These are phyloP conservation scores for Trichophyton mentagrophytes DNA, from an alignment of 2,329 filamentous ascomycete genomes.

Conservation along the genomic window DNA sequence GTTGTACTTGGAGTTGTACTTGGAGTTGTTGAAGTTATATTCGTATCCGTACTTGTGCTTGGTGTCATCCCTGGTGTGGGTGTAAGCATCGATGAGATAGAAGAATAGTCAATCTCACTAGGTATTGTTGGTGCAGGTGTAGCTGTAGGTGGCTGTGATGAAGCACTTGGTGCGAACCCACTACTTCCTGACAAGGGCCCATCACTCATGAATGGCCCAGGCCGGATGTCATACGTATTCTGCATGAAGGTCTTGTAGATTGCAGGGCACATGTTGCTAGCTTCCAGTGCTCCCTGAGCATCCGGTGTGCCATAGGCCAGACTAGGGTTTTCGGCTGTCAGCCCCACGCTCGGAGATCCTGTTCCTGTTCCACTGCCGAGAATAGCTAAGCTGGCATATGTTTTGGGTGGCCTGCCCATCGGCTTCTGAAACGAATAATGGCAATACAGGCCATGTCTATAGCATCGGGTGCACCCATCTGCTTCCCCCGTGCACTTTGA, in stretches of 20 bases:
- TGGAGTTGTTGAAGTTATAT: neutral
- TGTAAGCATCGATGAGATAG: constrained; percentile 8
- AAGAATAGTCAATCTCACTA: constrained; percentile 9
- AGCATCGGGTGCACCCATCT: constrained; percentile 32
- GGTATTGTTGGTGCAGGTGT: constrained; percentile 2
- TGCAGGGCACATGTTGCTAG: constrained; percentile 21
- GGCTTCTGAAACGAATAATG: constrained; percentile 38
- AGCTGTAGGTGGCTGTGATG: neutral
- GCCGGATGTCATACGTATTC: constrained; percentile 9
- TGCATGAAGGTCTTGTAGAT: constrained; percentile 15
- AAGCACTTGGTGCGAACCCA: neutral
- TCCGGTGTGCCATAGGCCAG: constrained; percentile 11
- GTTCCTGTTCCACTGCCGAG: constrained; percentile 19
- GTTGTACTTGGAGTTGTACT: neutral
- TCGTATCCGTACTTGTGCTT: neutral
- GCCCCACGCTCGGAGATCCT: neutral
- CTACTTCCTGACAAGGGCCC: constrained; percentile 10
- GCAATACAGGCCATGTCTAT: constrained; percentile 31
- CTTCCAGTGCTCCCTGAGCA: constrained; percentile 14
- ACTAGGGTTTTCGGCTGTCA: neutral
- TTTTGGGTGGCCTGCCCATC: constrained; percentile 36
- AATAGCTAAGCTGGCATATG: constrained; percentile 18
- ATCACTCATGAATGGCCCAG: constrained; percentile 10
- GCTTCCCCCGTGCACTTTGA: constrained; percentile 37
- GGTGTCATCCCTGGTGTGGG: neutral